A percentile compares a stretch with the other conserved stretches of the same genome.
Conservation (phyloP, 768 basidiomycete genomes). For the Peribolospora baueri region DNA sequence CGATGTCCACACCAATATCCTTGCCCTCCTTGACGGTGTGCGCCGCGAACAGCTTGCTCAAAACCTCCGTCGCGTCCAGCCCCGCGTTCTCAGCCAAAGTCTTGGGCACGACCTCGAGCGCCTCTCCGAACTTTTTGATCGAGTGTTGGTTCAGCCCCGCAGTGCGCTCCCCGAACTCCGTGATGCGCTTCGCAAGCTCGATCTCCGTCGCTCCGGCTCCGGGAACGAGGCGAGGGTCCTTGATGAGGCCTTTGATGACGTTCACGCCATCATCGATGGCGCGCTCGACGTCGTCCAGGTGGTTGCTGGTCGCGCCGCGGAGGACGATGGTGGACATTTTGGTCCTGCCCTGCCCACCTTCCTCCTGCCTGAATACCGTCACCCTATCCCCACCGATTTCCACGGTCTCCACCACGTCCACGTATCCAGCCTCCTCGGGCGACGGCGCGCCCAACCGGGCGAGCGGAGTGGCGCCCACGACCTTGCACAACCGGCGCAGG, state of each 20-base stretch:
- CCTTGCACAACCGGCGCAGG: constrained; percentile 72
- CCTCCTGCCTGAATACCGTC: constrained; percentile 78
- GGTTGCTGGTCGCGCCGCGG: constrained; percentile 81
- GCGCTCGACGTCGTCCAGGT: constrained; percentile 81
- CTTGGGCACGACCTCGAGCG: constrained; percentile 75
- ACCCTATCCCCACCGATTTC: constrained; percentile 97
- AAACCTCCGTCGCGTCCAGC: constrained; percentile 72
- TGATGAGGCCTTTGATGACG: constrained; percentile 76
- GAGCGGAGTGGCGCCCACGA: constrained; percentile 85
- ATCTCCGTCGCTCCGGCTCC: constrained; percentile 88
- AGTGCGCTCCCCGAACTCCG: constrained; percentile 61
- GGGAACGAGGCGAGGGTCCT: constrained; percentile 68
- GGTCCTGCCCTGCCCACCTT: constrained; percentile 52
- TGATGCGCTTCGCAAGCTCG: constrained; percentile 65
- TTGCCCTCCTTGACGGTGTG: constrained; percentile 48
- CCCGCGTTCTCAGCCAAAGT: constrained; percentile 84
- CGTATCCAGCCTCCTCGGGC: constrained; percentile 77
- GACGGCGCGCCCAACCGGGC: constrained; percentile 90
- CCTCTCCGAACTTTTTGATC: constrained; percentile 65
- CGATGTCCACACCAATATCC: constrained; percentile 65
- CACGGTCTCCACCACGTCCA: constrained; percentile 81
- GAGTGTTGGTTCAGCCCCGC: constrained; percentile 83
- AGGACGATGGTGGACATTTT: constrained; percentile 83
- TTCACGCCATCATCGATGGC: constrained; percentile 92
- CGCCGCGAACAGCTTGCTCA: constrained; percentile 69